A percentile compares a stretch with the other conserved stretches of the same genome.
Conservation (phyloP, 345 rosid genomes). For the Mangifera indica region DNA sequence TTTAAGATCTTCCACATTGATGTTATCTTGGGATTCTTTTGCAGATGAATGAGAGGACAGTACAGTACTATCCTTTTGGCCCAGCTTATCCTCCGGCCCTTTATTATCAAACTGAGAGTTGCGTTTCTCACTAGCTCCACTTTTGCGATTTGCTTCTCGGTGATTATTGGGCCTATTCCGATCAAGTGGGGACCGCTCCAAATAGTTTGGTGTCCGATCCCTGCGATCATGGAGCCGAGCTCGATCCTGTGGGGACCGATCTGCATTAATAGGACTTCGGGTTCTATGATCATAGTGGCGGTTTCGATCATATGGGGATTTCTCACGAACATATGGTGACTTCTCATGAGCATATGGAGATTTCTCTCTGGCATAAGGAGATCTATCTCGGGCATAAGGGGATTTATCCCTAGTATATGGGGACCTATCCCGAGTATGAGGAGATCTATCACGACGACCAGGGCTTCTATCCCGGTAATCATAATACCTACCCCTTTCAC, state of each 20-base stretch:
- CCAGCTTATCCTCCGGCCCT: slow-evolving; percentile 59
- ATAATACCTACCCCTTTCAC: slow-evolving; percentile 56
- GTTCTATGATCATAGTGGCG: slow-evolving; percentile 67
- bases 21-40: slow-evolving; percentile 62
- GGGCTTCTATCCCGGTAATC: slow-evolving; percentile 76
- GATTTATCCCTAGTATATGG: slow-evolving; percentile 35
- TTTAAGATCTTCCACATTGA: slow-evolving; percentile 29
- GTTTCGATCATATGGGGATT: slow-evolving; percentile 74
- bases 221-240: slow-evolving; percentile 55
- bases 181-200: slow-evolving; percentile 63
- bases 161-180: slow-evolving; percentile 45
- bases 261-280: slow-evolving; percentile 71
- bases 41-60: slow-evolving; percentile 39
- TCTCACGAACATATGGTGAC: slow-evolving; percentile 52
- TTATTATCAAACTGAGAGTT: slow-evolving; percentile 46
- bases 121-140: slow-evolving; percentile 57
- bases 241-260: slow-evolving; percentile 60
- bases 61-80: slow-evolving; percentile 45
- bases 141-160: slow-evolving; percentile 57
- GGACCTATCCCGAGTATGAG: slow-evolving; percentile 37
- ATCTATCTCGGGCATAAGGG: slow-evolving; percentile 32
- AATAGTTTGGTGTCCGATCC: slow-evolving; percentile 56
- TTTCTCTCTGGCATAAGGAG: slow-evolving; percentile 33
- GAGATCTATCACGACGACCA: slow-evolving; percentile 36
- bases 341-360: slow-evolving; percentile 39